Conservation (phyloP, 352 stramenopile genomes). For the Pythium sukuiense region DNA sequence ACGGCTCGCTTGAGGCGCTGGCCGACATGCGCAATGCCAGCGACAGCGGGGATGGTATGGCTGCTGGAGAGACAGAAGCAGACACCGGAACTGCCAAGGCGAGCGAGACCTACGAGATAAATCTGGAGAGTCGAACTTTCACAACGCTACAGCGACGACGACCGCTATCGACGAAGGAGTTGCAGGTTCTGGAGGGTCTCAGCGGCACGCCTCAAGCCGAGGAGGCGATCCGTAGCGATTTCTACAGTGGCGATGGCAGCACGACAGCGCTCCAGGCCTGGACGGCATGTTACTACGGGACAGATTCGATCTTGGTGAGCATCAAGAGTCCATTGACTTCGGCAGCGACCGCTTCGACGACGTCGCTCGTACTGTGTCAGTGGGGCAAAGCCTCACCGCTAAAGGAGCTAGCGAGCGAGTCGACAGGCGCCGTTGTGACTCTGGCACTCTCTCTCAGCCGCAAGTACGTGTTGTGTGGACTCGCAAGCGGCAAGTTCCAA, state of each 20-base stretch:
- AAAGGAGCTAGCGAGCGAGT: conserved; percentile 47
- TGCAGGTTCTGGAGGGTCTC: conserved; percentile 42
- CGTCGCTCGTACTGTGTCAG: conserved; percentile 38
- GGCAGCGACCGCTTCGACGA: neutral
- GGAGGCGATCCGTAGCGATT: conserved; percentile 50
- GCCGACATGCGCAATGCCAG: conserved; percentile 13
- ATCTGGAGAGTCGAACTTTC: conserved; percentile 44
- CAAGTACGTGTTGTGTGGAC: conserved; percentile 73
- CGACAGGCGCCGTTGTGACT: conserved; percentile 32
- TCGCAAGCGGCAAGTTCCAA: conserved; percentile 82
- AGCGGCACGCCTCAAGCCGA: conserved; percentile 41
- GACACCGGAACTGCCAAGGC: conserved; percentile 14
- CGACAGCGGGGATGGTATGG: neutral
- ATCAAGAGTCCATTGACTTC: conserved; percentile 25
- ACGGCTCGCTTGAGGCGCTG: conserved; percentile 28
- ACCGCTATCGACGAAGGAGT: conserved; percentile 50
- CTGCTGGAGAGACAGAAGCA: neutral
- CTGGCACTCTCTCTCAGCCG: conserved; percentile 49
- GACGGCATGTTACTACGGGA: conserved; percentile 41
- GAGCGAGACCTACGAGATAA: conserved; percentile 58
- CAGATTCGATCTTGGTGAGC: conserved; percentile 52
- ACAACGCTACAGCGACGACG: conserved; percentile 43
- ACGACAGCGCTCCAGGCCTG: conserved; percentile 31
- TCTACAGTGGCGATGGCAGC: conserved; percentile 40
- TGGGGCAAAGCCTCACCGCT: conserved; percentile 33